phyloP scores from a whole-genome alignment of 2,329 filamentous ascomycete species.

The Pestalotiopsis sp. region DNA sequence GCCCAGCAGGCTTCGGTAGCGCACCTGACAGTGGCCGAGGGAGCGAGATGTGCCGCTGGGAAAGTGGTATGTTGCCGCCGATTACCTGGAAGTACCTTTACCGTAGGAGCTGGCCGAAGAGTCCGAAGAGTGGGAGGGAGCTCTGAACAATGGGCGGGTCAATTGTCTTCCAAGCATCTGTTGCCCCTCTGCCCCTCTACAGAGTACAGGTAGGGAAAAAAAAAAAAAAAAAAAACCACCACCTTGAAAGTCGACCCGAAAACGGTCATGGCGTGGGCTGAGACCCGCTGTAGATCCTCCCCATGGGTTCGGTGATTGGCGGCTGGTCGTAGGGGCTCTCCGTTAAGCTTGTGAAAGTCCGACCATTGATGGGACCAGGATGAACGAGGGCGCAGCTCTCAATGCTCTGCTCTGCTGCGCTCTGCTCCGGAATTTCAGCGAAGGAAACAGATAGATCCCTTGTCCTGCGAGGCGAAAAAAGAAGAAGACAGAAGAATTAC shows the following conservation, averaged over 20 bases:
- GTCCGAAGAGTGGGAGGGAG: too few relatives aligned
- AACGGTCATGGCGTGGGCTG: background rate
- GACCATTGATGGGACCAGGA: background rate
- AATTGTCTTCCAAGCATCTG: too few relatives aligned
- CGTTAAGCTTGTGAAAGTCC: constrained; percentile 7
- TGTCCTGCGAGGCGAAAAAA: background rate
- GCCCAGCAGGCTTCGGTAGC: too few relatives aligned
- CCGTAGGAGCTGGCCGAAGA: too few relatives aligned
- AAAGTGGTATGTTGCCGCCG: too few relatives aligned
- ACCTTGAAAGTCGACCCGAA: background rate
- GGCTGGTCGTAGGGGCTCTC: background rate
- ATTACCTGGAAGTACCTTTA: too few relatives aligned
- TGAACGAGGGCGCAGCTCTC: background rate
- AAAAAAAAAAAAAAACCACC: too few relatives aligned
- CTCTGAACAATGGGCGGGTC: too few relatives aligned
- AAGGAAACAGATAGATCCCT: background rate
- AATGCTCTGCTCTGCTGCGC: background rate
- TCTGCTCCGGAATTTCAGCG: background rate
- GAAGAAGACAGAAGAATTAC: background rate
- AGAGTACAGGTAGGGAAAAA: too few relatives aligned
- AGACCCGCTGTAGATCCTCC: background rate
- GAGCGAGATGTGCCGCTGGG: too few relatives aligned
- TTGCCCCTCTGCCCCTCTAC: background rate
- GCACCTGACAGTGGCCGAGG: too few relatives aligned
- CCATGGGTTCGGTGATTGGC: constrained; percentile 4